Base-by-base conservation (phyloP, 306 rosid species). In the Elaeagnus macrophylla region DNA sequence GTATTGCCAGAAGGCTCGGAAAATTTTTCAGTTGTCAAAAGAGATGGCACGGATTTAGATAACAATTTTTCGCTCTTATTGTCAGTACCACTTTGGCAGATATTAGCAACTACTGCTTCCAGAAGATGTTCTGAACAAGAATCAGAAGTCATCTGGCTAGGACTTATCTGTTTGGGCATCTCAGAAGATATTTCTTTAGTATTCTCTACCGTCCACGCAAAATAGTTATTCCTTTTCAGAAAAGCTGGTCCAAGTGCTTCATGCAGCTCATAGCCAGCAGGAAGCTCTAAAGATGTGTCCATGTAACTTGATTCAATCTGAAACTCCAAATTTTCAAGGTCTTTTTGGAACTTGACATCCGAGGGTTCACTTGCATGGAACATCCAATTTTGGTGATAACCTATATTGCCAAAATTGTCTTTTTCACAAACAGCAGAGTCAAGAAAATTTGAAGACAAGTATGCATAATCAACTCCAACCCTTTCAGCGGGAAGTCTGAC, bases 201-300 rank as follows among this genome's bases (percentile, higher is more conserved):
- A 53, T 71, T 78, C 70, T 63, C 78, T 3, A 59, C 60, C 51
- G 52, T 58, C 77, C 55, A 77, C 58, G 75, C 84, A 66, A 70
- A 76, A 66, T 66, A 67, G 47, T 66, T 65, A 56, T 75, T 72
- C 64, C 67, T 77, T 75, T 64, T 77, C 51, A 67, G 59, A 81
- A 85, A 88, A 63, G 76, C 79, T 35, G 95, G 90, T 64, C 99
- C 99, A 56, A 93, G 95, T 38, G 82, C 99, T 84, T 93, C 96
- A 48, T 82, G 89, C 47, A 93, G 85, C 77, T 93, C 99, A 68
- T 78, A 87, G 39, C 94, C 99, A 75, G 95, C 95, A 75, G 96
- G 96, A 71, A 93, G 87, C 60, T 82, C 72, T 71, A 79, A 60
- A 25, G 81, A 71, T 47, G 72, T 9, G 72, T 76, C 79, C 76